Evolutionary conservation across 805 yeast genomes (phyloP).

Genomic region (Brettanomyces bruxellensis): DNA sequence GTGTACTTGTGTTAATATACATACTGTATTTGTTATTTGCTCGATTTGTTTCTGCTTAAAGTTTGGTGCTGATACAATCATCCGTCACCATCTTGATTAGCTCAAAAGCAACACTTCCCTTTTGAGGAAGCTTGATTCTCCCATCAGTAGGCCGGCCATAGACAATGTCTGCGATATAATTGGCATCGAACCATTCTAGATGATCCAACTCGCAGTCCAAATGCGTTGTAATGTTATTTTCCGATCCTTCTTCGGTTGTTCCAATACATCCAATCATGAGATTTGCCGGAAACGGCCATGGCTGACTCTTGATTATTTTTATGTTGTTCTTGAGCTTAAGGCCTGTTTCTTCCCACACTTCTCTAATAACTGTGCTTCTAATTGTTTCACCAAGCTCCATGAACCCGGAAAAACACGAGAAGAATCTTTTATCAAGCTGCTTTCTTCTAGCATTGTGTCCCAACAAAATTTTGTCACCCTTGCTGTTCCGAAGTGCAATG

Average conservation of each 20-base stretch:
- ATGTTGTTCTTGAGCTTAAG: constrained; percentile 42
- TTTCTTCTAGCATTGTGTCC: constrained; percentile 51
- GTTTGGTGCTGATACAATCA: background rate
- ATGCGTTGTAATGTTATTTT: constrained; percentile 44
- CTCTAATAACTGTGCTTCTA: constrained; percentile 81
- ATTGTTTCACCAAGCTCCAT: constrained; percentile 92
- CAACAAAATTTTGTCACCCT: constrained; percentile 53
- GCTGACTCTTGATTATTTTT: constrained; percentile 66
- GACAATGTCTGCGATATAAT: constrained; percentile 31
- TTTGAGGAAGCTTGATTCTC: background rate
- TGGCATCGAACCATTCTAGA: constrained; percentile 74
- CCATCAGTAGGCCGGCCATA: constrained; percentile 3
- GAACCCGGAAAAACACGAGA: constrained; percentile 88
- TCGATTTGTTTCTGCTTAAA: background rate
- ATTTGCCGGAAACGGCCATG: constrained; percentile 97
- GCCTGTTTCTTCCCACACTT: constrained; percentile 95
- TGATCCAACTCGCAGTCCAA: constrained; percentile 83
- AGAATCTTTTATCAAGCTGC: constrained; percentile 37
- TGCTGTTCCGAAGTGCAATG: constrained; percentile 61
- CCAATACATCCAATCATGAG: constrained; percentile 91
- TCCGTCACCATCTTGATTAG: constrained; percentile 3
- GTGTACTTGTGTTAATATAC: too few species aligned
- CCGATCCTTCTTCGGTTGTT: constrained; percentile 43
- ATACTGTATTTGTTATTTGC: too few species aligned
- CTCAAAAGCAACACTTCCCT: constrained; percentile 4